Conservation (phyloP, 1,139 yeast genomes). For the Suhomyces terraborum region DNA sequence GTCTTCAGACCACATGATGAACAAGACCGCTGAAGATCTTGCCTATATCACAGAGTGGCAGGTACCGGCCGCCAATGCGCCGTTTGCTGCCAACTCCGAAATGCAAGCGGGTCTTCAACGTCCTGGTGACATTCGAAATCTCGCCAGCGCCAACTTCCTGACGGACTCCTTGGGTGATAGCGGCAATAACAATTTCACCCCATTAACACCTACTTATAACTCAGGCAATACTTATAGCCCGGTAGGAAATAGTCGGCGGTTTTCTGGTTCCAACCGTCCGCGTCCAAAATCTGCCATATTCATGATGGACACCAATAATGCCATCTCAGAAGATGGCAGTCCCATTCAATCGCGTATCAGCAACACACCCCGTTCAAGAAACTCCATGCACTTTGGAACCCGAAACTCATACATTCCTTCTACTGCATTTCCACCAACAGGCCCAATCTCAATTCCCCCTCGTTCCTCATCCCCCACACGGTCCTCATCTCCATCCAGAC, state of each 20-base stretch:
- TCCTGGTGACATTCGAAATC: constrained; percentile 20
- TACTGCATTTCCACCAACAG: constrained; percentile 21
- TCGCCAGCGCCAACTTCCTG: constrained; percentile 49
- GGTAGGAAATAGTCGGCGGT: constrained; percentile 15
- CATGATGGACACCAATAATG: constrained; percentile 29
- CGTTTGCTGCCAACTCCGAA: constrained; percentile 3
- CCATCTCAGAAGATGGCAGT: constrained; percentile 36
- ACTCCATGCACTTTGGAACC: constrained; percentile 20
- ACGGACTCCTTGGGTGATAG: constrained; percentile 36
- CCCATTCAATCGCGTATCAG: constrained; percentile 23
- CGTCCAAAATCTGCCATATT: constrained; percentile 45
- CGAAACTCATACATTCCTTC: constrained; percentile 12
- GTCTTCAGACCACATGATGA: neutral
- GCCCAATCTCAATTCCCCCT: constrained; percentile 14
- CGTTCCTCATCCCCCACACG: constrained; percentile 34
- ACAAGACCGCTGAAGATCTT: constrained; percentile 2
- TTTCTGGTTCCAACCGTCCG: constrained; percentile 21
- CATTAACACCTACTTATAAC: constrained; percentile 14
- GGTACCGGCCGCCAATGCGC: constrained; percentile 2
- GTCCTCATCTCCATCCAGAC: constrained; percentile 36
- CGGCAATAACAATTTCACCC: constrained; percentile 6
- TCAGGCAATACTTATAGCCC: constrained; percentile 6
- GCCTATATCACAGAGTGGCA: constrained; percentile 2
- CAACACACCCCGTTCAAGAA: constrained; percentile 29
- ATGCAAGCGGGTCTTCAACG: neutral